phyloP scores from a whole-genome alignment of 176 grass and related monocot genomes.

The Phyllostachys edulis region DNA sequence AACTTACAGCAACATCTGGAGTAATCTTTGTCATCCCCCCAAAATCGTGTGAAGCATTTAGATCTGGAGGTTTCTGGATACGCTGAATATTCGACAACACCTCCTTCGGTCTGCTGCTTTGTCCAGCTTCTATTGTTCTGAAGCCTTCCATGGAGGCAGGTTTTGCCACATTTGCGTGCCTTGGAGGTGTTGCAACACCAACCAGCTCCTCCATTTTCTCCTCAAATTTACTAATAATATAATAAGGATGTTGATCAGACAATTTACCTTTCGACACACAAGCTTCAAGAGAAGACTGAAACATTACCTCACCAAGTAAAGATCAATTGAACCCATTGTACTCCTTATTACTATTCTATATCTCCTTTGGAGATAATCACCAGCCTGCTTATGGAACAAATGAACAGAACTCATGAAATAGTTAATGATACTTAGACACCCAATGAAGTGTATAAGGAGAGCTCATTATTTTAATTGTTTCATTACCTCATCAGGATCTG shows the following conservation, averaged over 20 bases:
- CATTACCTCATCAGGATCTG: slow-evolving; percentile 78
- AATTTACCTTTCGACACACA: slow-evolving; percentile 4
- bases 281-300: slow-evolving; percentile 7
- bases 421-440: slow-evolving; percentile 16
- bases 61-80: slow-evolving; percentile 45
- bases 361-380: slow-evolving; percentile 73
- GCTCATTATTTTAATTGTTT: slow-evolving; percentile 17
- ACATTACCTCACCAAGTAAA: slow-evolving; percentile 91
- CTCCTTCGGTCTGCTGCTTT: slow-evolving; percentile 42
- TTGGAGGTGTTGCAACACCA: slow-evolving; percentile 42
- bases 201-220: slow-evolving; percentile 68
- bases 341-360: slow-evolving; percentile 88
- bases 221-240: slow-evolving; percentile 66
- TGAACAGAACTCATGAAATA: slow-evolving; percentile 7
- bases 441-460: background rate
- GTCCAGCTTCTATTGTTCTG: slow-evolving; percentile 28
- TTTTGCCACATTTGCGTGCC: slow-evolving; percentile 25
- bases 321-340: slow-evolving; percentile 85
- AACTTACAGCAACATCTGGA: slow-evolving; percentile 80
- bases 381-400: slow-evolving; percentile 53
- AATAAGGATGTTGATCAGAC: slow-evolving; percentile 18
- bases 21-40: slow-evolving; percentile 71
- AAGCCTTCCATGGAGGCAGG: slow-evolving; percentile 27
- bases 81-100: slow-evolving; percentile 32
- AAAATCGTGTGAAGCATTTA: slow-evolving; percentile 61